A percentile compares a stretch with the other conserved stretches of the same genome.
These are phyloP conservation scores for Aspergillus vadensis DNA, from an alignment of 2,329 filamentous ascomycete species.

Conservation along the genomic window DNA sequence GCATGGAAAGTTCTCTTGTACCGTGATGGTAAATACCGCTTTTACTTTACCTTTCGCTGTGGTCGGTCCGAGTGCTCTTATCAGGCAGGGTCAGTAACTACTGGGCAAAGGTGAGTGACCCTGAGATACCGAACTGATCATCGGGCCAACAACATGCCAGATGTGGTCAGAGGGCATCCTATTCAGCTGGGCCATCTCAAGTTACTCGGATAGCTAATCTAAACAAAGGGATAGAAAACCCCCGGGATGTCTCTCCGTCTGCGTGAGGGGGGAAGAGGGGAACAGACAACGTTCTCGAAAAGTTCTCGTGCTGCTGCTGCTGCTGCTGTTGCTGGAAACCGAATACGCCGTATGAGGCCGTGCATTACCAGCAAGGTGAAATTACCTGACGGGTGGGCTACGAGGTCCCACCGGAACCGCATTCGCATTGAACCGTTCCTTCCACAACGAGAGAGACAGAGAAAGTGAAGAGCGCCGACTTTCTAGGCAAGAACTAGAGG, in stretches of 20 bases:
- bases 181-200: not conserved
- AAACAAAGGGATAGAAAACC: not conserved
- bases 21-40: not conserved
- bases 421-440: not conserved
- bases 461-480: not conserved
- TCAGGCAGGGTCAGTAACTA: not conserved
- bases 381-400: not conserved
- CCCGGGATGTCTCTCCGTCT: not conserved
- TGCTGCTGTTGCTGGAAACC: not conserved
- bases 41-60: not conserved
- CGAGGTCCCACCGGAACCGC: not conserved
- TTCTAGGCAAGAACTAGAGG: not conserved
- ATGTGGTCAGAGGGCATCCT: too few relatives aligned
- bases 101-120: not conserved
- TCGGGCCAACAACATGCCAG: not conserved
- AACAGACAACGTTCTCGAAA: not conserved
- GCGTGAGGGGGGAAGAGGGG: too few relatives aligned
- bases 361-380: not conserved
- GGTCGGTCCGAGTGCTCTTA: not conserved
- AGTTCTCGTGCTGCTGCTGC: not conserved
- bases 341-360: not conserved
- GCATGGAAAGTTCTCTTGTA: not conserved
- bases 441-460: not conserved
- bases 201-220: not conserved
- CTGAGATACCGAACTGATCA: not conserved